A percentile compares a stretch with the other conserved stretches of the same genome.
These are phyloP conservation scores for Acanthamoeba triangularis DNA, from an alignment of 208 protist species.

Conservation along the genomic window DNA sequence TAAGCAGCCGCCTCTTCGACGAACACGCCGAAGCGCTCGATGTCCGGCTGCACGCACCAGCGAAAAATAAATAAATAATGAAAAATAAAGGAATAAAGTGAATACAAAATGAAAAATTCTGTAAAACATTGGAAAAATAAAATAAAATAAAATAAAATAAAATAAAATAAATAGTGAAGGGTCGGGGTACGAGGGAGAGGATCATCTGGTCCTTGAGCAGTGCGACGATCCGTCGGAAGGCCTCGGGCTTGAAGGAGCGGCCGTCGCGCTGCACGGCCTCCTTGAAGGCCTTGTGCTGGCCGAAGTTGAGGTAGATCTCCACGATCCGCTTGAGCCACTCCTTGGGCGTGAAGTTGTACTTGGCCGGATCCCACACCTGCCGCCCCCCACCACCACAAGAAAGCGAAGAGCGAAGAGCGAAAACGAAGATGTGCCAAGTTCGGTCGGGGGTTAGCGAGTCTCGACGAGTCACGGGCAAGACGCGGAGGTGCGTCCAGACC, in stretches of 20 bases:
- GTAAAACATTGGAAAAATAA: no score
- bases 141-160: neutral
- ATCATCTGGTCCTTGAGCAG: conserved; percentile 78
- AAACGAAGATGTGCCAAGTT: neutral
- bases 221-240: conserved; percentile 72
- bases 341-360: conserved; percentile 74
- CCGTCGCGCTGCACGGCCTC: conserved; percentile 77
- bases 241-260: conserved; percentile 77
- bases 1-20: conserved; percentile 59
- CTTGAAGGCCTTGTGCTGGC: conserved; percentile 61
- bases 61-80: neutral
- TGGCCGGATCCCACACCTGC: conserved; percentile 71
- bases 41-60: neutral
- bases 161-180: neutral
- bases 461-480: neutral
- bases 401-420: neutral
- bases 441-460: no score
- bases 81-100: neutral
- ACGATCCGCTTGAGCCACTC: conserved; percentile 77
- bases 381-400: neutral
- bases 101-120: neutral
- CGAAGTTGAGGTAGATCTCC: conserved; percentile 83
- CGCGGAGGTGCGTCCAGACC: neutral
- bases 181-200: neutral
- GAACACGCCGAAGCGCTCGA: conserved; percentile 76